Conservation (phyloP, 1,284 basidiomycete species). For the Leucoagaricus sp. region DNA sequence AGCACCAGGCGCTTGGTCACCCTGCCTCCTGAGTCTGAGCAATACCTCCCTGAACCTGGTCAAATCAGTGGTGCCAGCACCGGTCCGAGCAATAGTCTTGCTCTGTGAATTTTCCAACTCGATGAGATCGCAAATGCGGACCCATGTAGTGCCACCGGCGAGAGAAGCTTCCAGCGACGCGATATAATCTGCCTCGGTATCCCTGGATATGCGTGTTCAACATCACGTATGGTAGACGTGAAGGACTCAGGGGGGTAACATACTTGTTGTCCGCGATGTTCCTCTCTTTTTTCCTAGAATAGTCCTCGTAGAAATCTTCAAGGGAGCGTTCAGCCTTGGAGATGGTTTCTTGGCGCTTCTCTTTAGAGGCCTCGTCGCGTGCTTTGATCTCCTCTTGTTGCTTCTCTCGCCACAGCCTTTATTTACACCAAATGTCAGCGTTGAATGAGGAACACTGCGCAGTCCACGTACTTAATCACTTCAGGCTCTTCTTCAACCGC, state of each 20-base stretch:
- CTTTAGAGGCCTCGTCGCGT: slow-evolving; percentile 78
- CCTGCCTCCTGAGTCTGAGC: slow-evolving; percentile 84
- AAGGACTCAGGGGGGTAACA: too few relatives aligned
- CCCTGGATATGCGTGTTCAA: slow-evolving; percentile 49
- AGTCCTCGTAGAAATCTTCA: slow-evolving; percentile 96
- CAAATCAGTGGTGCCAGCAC: slow-evolving; percentile 88
- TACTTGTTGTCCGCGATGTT: slow-evolving; percentile 97
- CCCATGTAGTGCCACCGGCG: slow-evolving; percentile 94
- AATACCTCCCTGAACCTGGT: slow-evolving; percentile 91
- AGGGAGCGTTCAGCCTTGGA: slow-evolving; percentile 90
- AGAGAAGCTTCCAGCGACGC: slow-evolving; percentile 75
- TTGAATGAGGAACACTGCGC: background rate
- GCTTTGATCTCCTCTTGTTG: slow-evolving; percentile 86
- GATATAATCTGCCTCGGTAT: slow-evolving; percentile 85
- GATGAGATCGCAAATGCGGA: slow-evolving; percentile 85
- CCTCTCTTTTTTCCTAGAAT: slow-evolving; percentile 90
- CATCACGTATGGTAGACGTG: background rate
- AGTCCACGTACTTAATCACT: slow-evolving; percentile 71
- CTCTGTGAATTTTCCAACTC: slow-evolving; percentile 96
- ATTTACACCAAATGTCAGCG: background rate
- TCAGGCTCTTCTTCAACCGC: slow-evolving; percentile 84
- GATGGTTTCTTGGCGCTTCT: slow-evolving; percentile 84
- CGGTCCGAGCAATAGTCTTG: slow-evolving; percentile 90
- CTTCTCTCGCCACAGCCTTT: slow-evolving; percentile 85
- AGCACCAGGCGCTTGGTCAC: slow-evolving; percentile 88